Conservation (phyloP, 1,284 basidiomycete species). For the Phaffia rhodozyma region DNA sequence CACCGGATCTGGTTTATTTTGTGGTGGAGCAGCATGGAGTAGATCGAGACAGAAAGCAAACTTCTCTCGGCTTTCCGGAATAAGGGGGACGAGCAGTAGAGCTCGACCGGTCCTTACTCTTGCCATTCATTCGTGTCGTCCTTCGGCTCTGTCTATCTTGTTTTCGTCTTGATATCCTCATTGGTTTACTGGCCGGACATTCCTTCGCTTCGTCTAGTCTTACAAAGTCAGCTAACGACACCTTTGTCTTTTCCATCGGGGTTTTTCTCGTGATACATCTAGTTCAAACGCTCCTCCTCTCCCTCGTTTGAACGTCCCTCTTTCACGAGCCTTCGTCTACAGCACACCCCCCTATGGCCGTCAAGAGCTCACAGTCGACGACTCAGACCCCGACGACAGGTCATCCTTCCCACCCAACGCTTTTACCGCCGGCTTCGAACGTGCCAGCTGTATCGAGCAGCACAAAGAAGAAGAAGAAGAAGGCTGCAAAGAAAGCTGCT, state of each 20-base stretch:
- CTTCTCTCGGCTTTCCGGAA: not conserved
- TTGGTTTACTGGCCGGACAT: not conserved
- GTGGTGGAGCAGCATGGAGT: constrained; percentile 6
- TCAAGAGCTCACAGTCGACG: not conserved
- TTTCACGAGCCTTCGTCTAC: not conserved
- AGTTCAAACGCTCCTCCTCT: not conserved
- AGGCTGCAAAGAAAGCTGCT: constrained; percentile 33
- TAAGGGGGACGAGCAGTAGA: not conserved
- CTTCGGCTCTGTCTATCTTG: too few relatives aligned
- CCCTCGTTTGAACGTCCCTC: not conserved
- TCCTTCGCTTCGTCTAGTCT: not conserved
- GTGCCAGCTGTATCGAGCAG: constrained; percentile 23
- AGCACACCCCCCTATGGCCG: constrained; percentile 7
- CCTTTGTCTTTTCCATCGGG: not conserved
- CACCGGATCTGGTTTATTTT: not conserved
- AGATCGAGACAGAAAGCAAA: constrained; percentile 1
- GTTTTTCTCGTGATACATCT: not conserved
- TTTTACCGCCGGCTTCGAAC: constrained; percentile 27
- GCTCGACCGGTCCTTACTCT: not conserved
- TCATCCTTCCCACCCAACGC: not conserved
- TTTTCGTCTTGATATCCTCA: too few relatives aligned
- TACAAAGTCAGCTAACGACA: not conserved
- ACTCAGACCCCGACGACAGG: not conserved
- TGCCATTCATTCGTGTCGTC: too few relatives aligned
- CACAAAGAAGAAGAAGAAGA: constrained; percentile 35